These are phyloP conservation scores for Fusarium sp. DNA, from an alignment of 2,329 filamentous ascomycete species.

Conservation along the genomic window DNA sequence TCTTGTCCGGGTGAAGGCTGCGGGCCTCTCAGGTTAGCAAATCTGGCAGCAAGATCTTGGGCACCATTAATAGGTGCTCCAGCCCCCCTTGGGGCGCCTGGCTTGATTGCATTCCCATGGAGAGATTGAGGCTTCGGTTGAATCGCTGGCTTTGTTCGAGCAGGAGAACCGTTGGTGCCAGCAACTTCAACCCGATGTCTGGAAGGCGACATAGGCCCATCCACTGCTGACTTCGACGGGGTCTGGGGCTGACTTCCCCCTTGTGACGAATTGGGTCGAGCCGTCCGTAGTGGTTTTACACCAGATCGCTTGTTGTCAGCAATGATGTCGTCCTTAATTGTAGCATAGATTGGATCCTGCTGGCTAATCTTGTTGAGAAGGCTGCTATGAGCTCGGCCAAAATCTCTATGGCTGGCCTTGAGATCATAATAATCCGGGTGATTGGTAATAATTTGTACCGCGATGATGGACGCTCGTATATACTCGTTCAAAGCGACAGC, in stretches of 20 bases:
- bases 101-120: slow-evolving; percentile 67
- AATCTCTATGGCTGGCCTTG: slow-evolving; percentile 65
- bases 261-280: slow-evolving; percentile 34
- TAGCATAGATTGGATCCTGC: slow-evolving; percentile 65
- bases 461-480: slow-evolving; percentile 83
- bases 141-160: slow-evolving; percentile 61
- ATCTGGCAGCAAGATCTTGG: slow-evolving; percentile 68
- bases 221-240: slow-evolving; percentile 28
- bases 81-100: slow-evolving; percentile 49
- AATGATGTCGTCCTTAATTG: slow-evolving; percentile 71
- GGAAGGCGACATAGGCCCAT: slow-evolving; percentile 25
- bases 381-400: slow-evolving; percentile 62
- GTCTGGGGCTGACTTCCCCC: slow-evolving; percentile 32
- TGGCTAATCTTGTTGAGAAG: slow-evolving; percentile 65
- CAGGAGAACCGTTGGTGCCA: slow-evolving; percentile 31
- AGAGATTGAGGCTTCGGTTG: slow-evolving; percentile 77
- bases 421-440: slow-evolving; percentile 81
- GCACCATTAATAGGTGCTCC: slow-evolving; percentile 51
- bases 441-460: slow-evolving; percentile 79
- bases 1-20: slow-evolving; percentile 61
- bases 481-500: slow-evolving; percentile 88
- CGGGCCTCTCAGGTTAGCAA: slow-evolving; percentile 67
- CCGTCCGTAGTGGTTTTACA: slow-evolving; percentile 59
- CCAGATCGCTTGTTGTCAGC: slow-evolving; percentile 74
- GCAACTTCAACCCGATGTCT: slow-evolving; percentile 38